Conservation (phyloP, 1,139 yeast genomes). For the Arxiozyma telluris region DNA sequence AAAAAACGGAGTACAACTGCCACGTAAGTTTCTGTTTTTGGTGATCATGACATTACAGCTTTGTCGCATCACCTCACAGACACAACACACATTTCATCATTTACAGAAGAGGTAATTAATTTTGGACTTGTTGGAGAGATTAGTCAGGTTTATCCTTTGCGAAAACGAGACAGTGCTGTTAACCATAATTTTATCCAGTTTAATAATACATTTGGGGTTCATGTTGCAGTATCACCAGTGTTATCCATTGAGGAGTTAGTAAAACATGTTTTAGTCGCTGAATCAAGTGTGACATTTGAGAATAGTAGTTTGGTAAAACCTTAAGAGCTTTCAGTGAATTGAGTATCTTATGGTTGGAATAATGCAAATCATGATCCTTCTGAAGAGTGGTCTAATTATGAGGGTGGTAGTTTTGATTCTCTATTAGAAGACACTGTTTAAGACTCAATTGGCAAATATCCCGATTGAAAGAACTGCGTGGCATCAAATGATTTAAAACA, state of each 20-base stretch:
- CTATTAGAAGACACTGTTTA: conserved; percentile 4
- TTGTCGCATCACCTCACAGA: neutral
- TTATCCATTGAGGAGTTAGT: neutral
- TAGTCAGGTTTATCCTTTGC: neutral
- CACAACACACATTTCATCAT: neutral
- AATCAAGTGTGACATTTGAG: neutral
- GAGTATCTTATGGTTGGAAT: conserved; percentile 2
- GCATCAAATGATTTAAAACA: neutral
- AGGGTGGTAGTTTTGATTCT: neutral
- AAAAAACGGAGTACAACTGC: neutral
- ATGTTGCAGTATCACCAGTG: neutral
- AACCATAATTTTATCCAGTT: neutral
- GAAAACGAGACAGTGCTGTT: neutral
- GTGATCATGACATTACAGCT: neutral
- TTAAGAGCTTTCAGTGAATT: neutral
- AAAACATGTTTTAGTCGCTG: neutral
- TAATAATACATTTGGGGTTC: neutral
- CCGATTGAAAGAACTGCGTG: conserved; percentile 4
- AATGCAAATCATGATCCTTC: conserved; percentile 1
- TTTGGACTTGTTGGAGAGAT: neutral
- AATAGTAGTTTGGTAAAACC: neutral
- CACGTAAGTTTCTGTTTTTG: neutral
- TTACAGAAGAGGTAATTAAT: neutral
- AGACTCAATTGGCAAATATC: neutral
- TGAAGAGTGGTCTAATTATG: neutral